A percentile compares a stretch with the other conserved stretches of the same genome.
These are phyloP conservation scores for Apiospora kogelbergensis DNA, from an alignment of 2,329 filamentous ascomycete species.

Conservation along the genomic window DNA sequence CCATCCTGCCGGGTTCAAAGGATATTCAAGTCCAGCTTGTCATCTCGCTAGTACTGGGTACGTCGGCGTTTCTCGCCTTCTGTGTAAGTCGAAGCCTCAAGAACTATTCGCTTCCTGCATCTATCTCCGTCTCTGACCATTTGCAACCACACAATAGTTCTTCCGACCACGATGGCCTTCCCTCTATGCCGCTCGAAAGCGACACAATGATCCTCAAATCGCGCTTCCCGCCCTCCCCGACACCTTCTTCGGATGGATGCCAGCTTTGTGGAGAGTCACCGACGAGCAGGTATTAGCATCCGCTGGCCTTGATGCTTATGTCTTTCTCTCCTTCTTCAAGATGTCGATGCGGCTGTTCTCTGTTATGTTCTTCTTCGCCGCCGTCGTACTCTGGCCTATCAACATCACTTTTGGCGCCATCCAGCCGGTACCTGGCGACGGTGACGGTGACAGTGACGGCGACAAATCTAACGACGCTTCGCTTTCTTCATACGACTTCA, in stretches of 20 bases:
- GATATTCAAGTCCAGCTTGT: constrained; percentile 65
- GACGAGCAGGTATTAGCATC: constrained; percentile 88
- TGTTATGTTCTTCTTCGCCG: constrained; percentile 77
- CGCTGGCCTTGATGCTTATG: constrained; percentile 91
- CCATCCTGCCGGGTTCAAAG: constrained; percentile 37
- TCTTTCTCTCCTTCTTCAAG: constrained; percentile 94
- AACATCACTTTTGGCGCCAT: constrained; percentile 44
- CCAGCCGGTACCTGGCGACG: background rate
- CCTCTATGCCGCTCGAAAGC: constrained; percentile 86
- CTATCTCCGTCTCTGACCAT: constrained; percentile 11
- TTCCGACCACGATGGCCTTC: constrained; percentile 89
- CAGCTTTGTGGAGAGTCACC: constrained; percentile 77
- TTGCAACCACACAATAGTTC: constrained; percentile 33
- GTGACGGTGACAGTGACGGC: constrained; percentile 22
- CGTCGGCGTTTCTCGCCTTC: constrained; percentile 72
- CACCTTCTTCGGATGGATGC: constrained; percentile 90
- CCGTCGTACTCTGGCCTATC: constrained; percentile 80
- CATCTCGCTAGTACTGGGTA: constrained; percentile 69
- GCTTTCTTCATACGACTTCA: background rate
- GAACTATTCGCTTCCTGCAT: background rate
- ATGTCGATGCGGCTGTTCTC: constrained; percentile 85
- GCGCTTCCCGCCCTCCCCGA: constrained; percentile 77
- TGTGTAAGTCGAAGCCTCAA: constrained; percentile 55
- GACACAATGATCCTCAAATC: constrained; percentile 59
- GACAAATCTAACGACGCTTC: constrained; percentile 30